These are phyloP conservation scores for Hymenoscyphus infarciens DNA, from an alignment of 2,329 filamentous ascomycete species.

Conservation along the genomic window DNA sequence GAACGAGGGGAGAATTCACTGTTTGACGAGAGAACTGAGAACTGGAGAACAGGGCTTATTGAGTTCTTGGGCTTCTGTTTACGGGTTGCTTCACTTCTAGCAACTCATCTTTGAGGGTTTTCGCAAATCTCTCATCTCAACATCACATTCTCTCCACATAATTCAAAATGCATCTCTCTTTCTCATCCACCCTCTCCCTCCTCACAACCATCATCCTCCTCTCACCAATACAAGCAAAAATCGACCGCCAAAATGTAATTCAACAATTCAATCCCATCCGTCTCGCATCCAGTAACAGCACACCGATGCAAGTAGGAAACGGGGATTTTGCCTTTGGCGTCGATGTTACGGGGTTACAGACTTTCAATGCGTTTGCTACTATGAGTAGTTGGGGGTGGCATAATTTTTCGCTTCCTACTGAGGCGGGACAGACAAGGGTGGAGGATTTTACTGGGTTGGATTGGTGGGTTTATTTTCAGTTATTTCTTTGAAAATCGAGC, in stretches of 20 bases:
- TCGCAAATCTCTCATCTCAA: background rate
- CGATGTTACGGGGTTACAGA: conserved; percentile 45
- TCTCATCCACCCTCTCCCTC: background rate
- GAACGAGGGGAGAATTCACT: background rate
- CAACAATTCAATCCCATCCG: conserved; percentile 26
- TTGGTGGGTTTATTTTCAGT: conserved; percentile 36
- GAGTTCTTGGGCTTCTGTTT: background rate
- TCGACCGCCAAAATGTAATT: conserved; percentile 24
- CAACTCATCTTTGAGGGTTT: background rate
- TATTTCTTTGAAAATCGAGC: no score
- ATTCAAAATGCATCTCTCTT: background rate
- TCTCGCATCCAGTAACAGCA: conserved; percentile 32
- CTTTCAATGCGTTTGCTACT: conserved; percentile 41
- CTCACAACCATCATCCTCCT: background rate
- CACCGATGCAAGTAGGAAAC: conserved; percentile 43
- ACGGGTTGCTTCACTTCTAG: background rate
- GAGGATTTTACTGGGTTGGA: conserved; percentile 41
- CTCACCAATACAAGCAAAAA: conserved; percentile 5
- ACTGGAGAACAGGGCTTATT: background rate
- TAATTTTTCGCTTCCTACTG: conserved; percentile 42
- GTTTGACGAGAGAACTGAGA: background rate
- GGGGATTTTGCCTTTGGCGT: conserved; percentile 46
- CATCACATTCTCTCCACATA: no score
- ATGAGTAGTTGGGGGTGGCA: conserved; percentile 46
- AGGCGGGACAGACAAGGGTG: conserved; percentile 33